Evolutionary conservation across 1,284 basidiomycete genomes (phyloP), one percentile per base, ranked within the genome.

Genomic region (Leccinum pachyderme): DNA sequence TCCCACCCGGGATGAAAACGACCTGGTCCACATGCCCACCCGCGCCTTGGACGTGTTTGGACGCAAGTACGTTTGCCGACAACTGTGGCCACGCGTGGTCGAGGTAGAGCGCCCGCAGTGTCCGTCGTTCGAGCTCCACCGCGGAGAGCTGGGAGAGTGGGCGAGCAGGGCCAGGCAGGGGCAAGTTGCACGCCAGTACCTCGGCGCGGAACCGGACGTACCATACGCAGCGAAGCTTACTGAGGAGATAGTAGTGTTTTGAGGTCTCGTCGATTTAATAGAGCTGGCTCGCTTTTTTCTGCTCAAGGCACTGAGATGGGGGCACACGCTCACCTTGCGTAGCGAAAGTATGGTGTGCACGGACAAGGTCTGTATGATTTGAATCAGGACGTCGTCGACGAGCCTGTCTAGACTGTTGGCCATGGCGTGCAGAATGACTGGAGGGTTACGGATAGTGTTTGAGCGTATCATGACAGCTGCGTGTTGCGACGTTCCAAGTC

Each of bases 221-320:
- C 65, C 65, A 67, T 5, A 67, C 49, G 24, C 62, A 65, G 25
- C 57, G 65, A 9, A 61, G 50, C 52, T 63, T 64, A 7, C 61
- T 68, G 50, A 71, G 65, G 12, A 51, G 39, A 44, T 71, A 65
- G 43, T 67, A 67, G 7, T 68, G 61, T 33, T 56, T 55, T 32
- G 65, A 69, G 22, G 69, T 68, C 69, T 69, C 3, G 18, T 43
- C 7, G 37, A 39, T n/a, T 7, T 12, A 3, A 5, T 49, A 51
- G 25, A 52, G 54, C 29, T n/a, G 12, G n/a, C 28, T 31, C 25
- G 33, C 37, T 39, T 39, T 39, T 31, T 22, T 37, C 37, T 39
- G 37, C 11, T 39, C 37, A 28, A 15, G 44, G 27, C 5, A 13
- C 11, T 27, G 15, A 4, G 33, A 52, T 8, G 11, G 18, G 3